A percentile compares a stretch with the other conserved stretches of the same genome.
Evolutionary conservation across 2,329 filamentous ascomycete species (phyloP).

Genomic region (Cladosporium oxysporum): DNA sequence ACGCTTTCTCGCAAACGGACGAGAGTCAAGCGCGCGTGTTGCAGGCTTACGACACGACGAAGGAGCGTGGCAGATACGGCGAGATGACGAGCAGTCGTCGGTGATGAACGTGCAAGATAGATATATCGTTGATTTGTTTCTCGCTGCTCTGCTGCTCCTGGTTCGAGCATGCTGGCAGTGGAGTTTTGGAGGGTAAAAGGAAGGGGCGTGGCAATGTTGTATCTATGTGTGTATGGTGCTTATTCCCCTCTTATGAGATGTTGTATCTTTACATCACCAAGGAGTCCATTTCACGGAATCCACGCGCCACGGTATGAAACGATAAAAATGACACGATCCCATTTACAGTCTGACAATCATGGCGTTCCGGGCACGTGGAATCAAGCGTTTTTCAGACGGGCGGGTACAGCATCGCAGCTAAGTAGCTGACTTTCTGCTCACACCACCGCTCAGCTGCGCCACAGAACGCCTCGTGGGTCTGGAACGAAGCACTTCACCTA

Average conservation of each 20-base stretch:
- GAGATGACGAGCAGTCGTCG: constrained; percentile 72
- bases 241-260: not conserved
- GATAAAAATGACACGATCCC: not conserved
- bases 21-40: constrained; percentile 93
- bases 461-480: not conserved
- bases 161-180: not conserved
- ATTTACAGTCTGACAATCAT: not conserved
- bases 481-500: not conserved
- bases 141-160: constrained; percentile 1
- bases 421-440: constrained; percentile 1
- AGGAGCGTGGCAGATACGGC: constrained; percentile 85
- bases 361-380: not conserved
- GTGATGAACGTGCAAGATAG: constrained; percentile 13
- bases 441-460: constrained; percentile 6
- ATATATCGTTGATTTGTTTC: not conserved
- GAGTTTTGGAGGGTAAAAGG: not conserved
- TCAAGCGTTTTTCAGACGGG: not conserved
- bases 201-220: not conserved
- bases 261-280: not conserved
- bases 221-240: constrained; percentile 16
- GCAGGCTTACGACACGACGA: constrained; percentile 96
- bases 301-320: not conserved
- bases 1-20: constrained; percentile 96
- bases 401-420: not conserved
- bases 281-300: not conserved